phyloP scores from a whole-genome alignment of 768 basidiomycete genomes.

The Termitomyces titanicus region DNA sequence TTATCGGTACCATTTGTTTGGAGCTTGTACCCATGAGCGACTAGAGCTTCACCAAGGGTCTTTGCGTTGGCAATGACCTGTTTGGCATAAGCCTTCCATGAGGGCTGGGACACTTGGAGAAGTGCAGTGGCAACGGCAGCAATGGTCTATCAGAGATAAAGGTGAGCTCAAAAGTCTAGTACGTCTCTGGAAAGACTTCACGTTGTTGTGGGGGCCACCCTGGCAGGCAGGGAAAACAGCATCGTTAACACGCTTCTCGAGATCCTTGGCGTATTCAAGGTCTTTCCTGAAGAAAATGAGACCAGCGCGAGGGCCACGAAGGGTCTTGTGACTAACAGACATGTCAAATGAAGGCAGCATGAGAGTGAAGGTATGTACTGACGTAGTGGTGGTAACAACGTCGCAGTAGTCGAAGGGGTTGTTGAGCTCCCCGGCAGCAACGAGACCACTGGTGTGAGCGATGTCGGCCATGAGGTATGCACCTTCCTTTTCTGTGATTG shows the following conservation, averaged over 20 bases:
- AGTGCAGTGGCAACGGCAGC: slow-evolving; percentile 93
- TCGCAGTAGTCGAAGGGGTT: slow-evolving; percentile 96
- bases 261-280: slow-evolving; percentile 71
- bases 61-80: slow-evolving; percentile 90
- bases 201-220: slow-evolving; percentile 99
- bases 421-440: slow-evolving; percentile 88
- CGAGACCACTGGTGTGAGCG: slow-evolving; percentile 93
- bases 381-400: slow-evolving; percentile 97
- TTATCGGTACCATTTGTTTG: slow-evolving; percentile 97
- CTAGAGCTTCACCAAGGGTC: slow-evolving; percentile 69
- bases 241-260: slow-evolving; percentile 96
- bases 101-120: slow-evolving; percentile 85
- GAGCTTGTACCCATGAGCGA: slow-evolving; percentile 86
- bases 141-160: slow-evolving; percentile 59
- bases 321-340: slow-evolving; percentile 85
- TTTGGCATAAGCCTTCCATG: slow-evolving; percentile 88
- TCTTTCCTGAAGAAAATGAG: slow-evolving; percentile 98
- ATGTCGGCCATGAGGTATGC: slow-evolving; percentile 96
- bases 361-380: slow-evolving; percentile 23
- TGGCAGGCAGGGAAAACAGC: slow-evolving; percentile 99
- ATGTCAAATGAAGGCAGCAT: not conserved
- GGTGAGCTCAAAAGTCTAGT: not conserved
- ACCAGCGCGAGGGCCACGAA: slow-evolving; percentile 96
- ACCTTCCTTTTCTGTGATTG: slow-evolving; percentile 81
- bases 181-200: slow-evolving; percentile 26